Evolutionary conservation across 1,284 basidiomycete species (phyloP), one percentile per base, ranked within the genome.

Genomic region (Moesziomyces aphidis): DNA sequence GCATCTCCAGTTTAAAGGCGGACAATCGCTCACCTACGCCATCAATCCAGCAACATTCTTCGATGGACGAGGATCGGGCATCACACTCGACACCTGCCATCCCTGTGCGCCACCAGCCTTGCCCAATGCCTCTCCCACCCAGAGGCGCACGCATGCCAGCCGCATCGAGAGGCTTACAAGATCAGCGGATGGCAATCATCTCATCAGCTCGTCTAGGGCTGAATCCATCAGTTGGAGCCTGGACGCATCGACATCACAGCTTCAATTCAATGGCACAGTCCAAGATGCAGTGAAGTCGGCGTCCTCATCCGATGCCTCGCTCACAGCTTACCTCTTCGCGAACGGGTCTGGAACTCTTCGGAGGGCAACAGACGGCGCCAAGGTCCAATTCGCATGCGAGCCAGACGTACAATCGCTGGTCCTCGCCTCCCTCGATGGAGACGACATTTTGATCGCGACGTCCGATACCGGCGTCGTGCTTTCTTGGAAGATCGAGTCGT

Each of bases 11-110:
- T 55, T 44, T 51, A 43, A 9, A 21, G 50, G 45, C n/a, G 70
- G 71, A 19, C 22, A 34, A 5, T 50, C 57, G 17, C 43, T 50
- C 10, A 48, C 65, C 21, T 69, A 70, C 45, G 49, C 64, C 1
- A 39, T 81, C 55, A 73, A 70, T 34, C 76, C 78, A 17, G 57
- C 77, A 7, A 55, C 55, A 11, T 76, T 80, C 51, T 78, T 80
- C 42, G 78, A 80, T 24, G 77, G 76, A 3, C 43, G 68, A 42
- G 77, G 74, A 8, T 19, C 8, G 10, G 78, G 78, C 4, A 68
- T 79, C 13, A 50, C 55, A n/a, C 24, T 42, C 13, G 61, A 65
- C 44, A 22, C 28, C 3, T 51, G 50, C 11, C 72, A 70, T 62
- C 72, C 72, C 19, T 66, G 65, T 45, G 59, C 62, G 11, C 58